phyloP scores from a whole-genome alignment of 2,329 filamentous ascomycete species.

The Aspergillus sp. region DNA sequence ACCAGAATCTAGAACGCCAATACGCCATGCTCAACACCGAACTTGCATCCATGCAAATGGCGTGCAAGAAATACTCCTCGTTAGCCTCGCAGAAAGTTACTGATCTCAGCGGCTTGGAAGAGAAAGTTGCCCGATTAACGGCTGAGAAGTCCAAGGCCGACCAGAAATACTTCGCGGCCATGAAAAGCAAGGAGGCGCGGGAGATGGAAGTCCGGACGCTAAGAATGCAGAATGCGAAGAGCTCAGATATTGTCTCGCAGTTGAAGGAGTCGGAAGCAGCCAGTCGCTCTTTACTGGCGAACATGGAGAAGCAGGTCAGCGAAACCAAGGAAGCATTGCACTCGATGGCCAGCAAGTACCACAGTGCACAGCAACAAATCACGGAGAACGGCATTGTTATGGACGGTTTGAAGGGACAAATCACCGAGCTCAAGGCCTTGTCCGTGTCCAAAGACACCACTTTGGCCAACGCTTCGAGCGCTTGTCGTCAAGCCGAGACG shows the following conservation, averaged over 20 bases:
- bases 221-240: slow-evolving; percentile 81
- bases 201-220: slow-evolving; percentile 77
- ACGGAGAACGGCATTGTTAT: slow-evolving; percentile 68
- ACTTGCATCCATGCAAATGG: slow-evolving; percentile 82
- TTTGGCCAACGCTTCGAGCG: slow-evolving; percentile 61
- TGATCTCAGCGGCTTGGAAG: slow-evolving; percentile 73
- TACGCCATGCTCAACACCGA: slow-evolving; percentile 84
- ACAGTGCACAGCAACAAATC: slow-evolving; percentile 69
- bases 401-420: slow-evolving; percentile 73
- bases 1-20: slow-evolving; percentile 73
- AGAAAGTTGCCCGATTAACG: slow-evolving; percentile 69
- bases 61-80: slow-evolving; percentile 84
- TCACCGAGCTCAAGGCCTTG: slow-evolving; percentile 71
- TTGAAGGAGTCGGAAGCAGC: slow-evolving; percentile 86
- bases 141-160: slow-evolving; percentile 96
- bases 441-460: slow-evolving; percentile 75
- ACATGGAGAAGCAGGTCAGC: slow-evolving; percentile 85
- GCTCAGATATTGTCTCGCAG: slow-evolving; percentile 88
- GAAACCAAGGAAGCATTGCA: slow-evolving; percentile 78
- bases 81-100: slow-evolving; percentile 83
- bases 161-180: slow-evolving; percentile 94
- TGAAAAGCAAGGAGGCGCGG: slow-evolving; percentile 87
- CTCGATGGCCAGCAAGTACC: slow-evolving; percentile 69
- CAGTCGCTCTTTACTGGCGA: slow-evolving; percentile 72
- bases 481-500: slow-evolving; percentile 60